Evolutionary conservation across 257 asterid species (phyloP), one percentile per base, ranked within the genome.

Genomic region (Scutellaria galericulata): DNA sequence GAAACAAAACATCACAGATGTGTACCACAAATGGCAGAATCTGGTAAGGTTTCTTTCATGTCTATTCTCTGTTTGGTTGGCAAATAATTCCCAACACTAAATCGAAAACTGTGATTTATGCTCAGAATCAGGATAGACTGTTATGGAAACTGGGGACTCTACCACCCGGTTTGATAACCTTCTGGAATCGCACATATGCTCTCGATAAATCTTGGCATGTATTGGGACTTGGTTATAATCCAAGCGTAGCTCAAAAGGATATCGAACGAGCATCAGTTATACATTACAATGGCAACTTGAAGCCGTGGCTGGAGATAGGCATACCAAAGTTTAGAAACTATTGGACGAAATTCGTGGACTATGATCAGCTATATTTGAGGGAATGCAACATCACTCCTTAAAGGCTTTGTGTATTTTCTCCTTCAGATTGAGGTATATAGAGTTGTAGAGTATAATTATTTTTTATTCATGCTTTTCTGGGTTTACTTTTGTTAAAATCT

Each of bases 271-370:
- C 93, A n/a, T 87, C 87, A 8, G 93, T 83, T 18, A 77, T 87
- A 73, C 93, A 87, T 73, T 87, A 85, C 74, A 86, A 87, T 0
- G 93, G 93, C 48, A 81, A 83, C 86, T 78, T 87, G 81, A 85
- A 87, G 68, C 93, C 93, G 8, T 87, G 93, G 93, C 87, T 87
- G 13, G 93, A 87, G 82, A 83, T 87, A 8, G 86, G 78, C 78
- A 70, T 87, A 24, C 87, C 84, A 53, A 87, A 85, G 77, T 87
- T 83, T 75, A 73, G 84, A 40, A 81, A 64, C 51, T 80, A 81
- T 42, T 87, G 93, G 93, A 61, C 82, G 47, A 83, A 79, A 68
- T 84, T 14, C 12, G 84, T 85, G 20, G 78, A 83, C 35, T 87
- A 87, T 55, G 88, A 83, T 71, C 79, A 83, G 35, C 68, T 77